Percentiles rank a stretch among this genome's conserved stretches.
phyloP scores from a whole-genome alignment of 2,329 filamentous ascomycete species.

The Pseudopyrenochaeta lycopersici region DNA sequence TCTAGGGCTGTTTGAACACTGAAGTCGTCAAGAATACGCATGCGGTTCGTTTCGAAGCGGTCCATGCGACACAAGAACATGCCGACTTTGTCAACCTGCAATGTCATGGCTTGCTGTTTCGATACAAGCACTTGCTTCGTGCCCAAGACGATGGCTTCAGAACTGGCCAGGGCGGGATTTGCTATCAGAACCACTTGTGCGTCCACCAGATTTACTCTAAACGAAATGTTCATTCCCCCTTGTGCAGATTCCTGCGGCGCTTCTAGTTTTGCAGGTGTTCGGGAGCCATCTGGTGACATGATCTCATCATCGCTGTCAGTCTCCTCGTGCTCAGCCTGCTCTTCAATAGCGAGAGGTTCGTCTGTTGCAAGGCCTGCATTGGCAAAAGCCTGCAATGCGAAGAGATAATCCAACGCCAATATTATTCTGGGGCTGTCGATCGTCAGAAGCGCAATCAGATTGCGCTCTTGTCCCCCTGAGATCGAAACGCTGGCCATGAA shows the following conservation, averaged over 20 bases:
- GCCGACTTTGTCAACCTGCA: constrained; percentile 92
- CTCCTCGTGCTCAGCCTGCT: constrained; percentile 63
- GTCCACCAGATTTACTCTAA: constrained; percentile 92
- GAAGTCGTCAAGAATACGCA: constrained; percentile 96
- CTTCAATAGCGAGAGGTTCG: constrained; percentile 68
- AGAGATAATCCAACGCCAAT: constrained; percentile 94
- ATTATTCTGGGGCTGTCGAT: constrained; percentile 95
- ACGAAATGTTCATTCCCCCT: constrained; percentile 76
- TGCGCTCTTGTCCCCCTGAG: constrained; percentile 81
- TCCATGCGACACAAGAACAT: constrained; percentile 99
- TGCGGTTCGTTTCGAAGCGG: constrained; percentile 86
- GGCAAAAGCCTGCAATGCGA: constrained; percentile 86
- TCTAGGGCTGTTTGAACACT: constrained; percentile 91
- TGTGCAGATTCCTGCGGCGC: constrained; percentile 41
- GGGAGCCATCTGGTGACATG: constrained; percentile 43
- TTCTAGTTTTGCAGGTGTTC: constrained; percentile 24
- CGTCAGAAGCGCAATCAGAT: constrained; percentile 88
- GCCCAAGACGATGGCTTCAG: constrained; percentile 93
- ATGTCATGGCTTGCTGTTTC: constrained; percentile 90
- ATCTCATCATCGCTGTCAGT: constrained; percentile 49
- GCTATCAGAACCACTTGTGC: constrained; percentile 96
- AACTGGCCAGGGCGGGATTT: constrained; percentile 87
- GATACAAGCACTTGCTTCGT: constrained; percentile 94
- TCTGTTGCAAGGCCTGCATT: constrained; percentile 70
- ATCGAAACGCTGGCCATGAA: constrained; percentile 98